Conservation (phyloP, 2,329 filamentous ascomycete genomes). For the Paraconiothyrium sp. region DNA sequence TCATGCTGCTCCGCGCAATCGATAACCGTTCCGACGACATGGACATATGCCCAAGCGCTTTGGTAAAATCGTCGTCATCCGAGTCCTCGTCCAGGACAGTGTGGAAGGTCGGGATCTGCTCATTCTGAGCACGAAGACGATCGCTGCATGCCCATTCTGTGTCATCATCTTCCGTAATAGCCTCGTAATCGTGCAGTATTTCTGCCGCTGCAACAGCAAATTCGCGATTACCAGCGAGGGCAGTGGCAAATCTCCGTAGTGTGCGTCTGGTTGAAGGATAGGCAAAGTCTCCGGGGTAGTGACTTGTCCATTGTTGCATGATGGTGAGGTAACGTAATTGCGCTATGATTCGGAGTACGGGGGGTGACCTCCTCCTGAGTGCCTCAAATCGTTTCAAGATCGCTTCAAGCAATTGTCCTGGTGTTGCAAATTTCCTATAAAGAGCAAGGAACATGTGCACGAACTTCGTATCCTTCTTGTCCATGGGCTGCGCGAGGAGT, state of each 20-base stretch:
- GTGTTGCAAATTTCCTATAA: slow-evolving; percentile 92
- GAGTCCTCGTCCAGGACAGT: slow-evolving; percentile 52
- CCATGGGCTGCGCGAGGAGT: slow-evolving; percentile 82
- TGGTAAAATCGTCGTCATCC: slow-evolving; percentile 46
- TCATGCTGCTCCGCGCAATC: slow-evolving; percentile 41
- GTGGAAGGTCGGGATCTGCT: slow-evolving; percentile 54
- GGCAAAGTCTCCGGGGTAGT: slow-evolving; percentile 94
- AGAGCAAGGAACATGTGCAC: slow-evolving; percentile 87
- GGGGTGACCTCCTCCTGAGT: slow-evolving; percentile 71
- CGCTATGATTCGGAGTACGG: slow-evolving; percentile 79
- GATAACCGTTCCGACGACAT: slow-evolving; percentile 40
- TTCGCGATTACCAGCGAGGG: slow-evolving; percentile 79
- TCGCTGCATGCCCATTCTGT: slow-evolving; percentile 91
- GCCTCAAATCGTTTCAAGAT: slow-evolving; percentile 80
- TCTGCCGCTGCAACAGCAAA: slow-evolving; percentile 87
- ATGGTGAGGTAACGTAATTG: slow-evolving; percentile 87
- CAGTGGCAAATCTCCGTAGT: slow-evolving; percentile 77
- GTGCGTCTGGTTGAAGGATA: slow-evolving; percentile 75
- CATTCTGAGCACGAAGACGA: slow-evolving; percentile 61
- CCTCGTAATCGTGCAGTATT: slow-evolving; percentile 80
- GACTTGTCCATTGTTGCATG: slow-evolving; percentile 86
- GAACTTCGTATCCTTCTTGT: slow-evolving; percentile 89
- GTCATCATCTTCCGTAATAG: slow-evolving; percentile 86
- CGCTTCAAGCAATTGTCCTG: slow-evolving; percentile 77
- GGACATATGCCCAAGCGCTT: slow-evolving; percentile 42